Evolutionary conservation across 2,329 filamentous ascomycete species (phyloP).

Genomic region (Cladosporium phlei): DNA sequence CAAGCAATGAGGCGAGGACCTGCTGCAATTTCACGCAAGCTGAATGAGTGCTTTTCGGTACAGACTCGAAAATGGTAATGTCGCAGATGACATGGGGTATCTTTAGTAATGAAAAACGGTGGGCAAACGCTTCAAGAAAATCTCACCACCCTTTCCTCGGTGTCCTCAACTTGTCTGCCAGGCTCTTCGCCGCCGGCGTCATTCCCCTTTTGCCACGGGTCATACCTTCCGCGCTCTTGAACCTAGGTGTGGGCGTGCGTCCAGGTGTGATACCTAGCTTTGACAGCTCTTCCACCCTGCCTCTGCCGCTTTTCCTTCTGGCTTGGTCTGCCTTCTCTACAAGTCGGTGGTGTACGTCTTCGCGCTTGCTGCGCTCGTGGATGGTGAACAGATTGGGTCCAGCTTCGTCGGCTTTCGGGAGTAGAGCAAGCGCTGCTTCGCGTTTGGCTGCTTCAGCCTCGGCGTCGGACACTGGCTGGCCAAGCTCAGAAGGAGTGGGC

Average conservation of each 20-base stretch:
- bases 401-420: conserved; percentile 45
- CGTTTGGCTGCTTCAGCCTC: conserved; percentile 32
- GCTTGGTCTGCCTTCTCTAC: conserved; percentile 74
- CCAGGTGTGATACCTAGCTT: conserved; percentile 40
- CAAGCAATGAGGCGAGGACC: too few species aligned
- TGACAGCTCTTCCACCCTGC: conserved; percentile 29
- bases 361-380: conserved; percentile 66
- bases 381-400: conserved; percentile 77
- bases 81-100: conserved; percentile 10
- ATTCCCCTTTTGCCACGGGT: conserved; percentile 42
- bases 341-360: conserved; percentile 78
- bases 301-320: conserved; percentile 61
- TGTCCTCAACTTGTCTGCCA: conserved; percentile 59
- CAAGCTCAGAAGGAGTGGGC: conserved; percentile 53
- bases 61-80: background rate
- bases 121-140: conserved; percentile 15
- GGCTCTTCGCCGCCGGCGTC: conserved; percentile 68
- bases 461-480: conserved; percentile 38
- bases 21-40: too few species aligned
- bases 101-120: background rate
- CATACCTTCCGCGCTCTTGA: conserved; percentile 49
- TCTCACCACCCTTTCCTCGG: conserved; percentile 23
- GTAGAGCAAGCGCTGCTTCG: conserved; percentile 35
- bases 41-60: too few species aligned
- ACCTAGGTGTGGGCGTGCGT: conserved; percentile 62